A percentile compares a stretch with the other conserved stretches of the same genome.
Conservation (phyloP, 306 rosid genomes). For the Cicer arietinum region DNA sequence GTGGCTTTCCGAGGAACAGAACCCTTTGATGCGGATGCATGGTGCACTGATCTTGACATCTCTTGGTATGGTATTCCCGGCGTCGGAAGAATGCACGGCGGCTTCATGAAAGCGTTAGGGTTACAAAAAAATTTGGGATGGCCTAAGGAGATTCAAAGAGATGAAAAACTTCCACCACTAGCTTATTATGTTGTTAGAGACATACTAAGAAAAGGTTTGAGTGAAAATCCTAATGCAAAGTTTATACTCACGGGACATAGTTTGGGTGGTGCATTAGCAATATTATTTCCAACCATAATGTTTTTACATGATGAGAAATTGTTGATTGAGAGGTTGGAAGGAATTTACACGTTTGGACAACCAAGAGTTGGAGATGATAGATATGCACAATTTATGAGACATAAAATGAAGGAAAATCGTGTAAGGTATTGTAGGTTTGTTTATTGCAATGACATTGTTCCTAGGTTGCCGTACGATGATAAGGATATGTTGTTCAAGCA, state of each 20-base stretch:
- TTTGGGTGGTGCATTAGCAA: constrained; percentile 71
- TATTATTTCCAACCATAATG: constrained; percentile 54
- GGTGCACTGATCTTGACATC: constrained; percentile 80
- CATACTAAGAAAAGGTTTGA: constrained; percentile 46
- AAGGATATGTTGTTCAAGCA: constrained; percentile 71
- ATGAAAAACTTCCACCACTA: constrained; percentile 40
- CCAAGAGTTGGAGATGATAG: constrained; percentile 76
- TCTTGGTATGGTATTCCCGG: constrained; percentile 73
- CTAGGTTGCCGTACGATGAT: constrained; percentile 77
- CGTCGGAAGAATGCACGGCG: constrained; percentile 71
- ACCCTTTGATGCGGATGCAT: constrained; percentile 74
- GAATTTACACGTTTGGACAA: constrained; percentile 88
- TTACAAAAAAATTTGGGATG: constrained; percentile 61
- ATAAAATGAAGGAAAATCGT: constrained; percentile 52
- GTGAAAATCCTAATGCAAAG: constrained; percentile 44
- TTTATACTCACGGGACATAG: constrained; percentile 75
- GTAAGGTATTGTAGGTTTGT: constrained; percentile 70
- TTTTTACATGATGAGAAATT: constrained; percentile 62
- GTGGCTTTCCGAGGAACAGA: constrained; percentile 87
- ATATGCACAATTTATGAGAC: constrained; percentile 60
- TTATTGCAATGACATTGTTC: constrained; percentile 73
- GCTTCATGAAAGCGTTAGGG: constrained; percentile 86
- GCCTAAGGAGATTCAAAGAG: constrained; percentile 50
- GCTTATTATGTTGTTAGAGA: constrained; percentile 69
- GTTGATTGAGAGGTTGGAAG: constrained; percentile 67